Conservation (phyloP, 768 basidiomycete species). For the Clathrus columnatus region DNA sequence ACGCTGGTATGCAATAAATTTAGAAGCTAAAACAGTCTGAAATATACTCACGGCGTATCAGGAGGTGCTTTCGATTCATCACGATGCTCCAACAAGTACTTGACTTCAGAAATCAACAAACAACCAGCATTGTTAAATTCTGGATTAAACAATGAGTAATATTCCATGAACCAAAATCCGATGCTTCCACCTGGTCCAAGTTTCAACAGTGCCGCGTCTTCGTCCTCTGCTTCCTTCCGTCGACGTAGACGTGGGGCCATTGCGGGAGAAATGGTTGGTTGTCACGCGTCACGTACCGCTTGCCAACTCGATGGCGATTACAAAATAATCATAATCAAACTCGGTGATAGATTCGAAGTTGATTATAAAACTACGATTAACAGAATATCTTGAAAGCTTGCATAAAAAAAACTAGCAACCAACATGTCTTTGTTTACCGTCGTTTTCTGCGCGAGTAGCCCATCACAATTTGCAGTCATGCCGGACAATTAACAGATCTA, state of each 20-base stretch:
- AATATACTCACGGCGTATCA: slow-evolving; percentile 62
- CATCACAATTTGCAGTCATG: no score
- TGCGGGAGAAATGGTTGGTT: not conserved
- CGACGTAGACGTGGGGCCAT: slow-evolving; percentile 37
- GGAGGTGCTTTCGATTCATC: slow-evolving; percentile 67
- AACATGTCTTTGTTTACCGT: no score
- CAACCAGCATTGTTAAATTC: slow-evolving; percentile 92
- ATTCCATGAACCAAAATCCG: not conserved
- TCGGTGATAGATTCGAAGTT: no score
- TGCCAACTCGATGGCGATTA: not conserved
- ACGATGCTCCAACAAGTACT: slow-evolving; percentile 79
- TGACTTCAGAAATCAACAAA: slow-evolving; percentile 86
- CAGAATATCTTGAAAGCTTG: no score
- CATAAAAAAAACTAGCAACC: no score
- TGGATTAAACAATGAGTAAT: slow-evolving; percentile 20
- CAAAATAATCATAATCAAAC: not conserved
- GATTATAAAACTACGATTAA: no score
- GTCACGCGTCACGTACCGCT: not conserved
- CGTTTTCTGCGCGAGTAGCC: no score
- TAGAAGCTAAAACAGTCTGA: not conserved
- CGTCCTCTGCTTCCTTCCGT: slow-evolving; percentile 62
- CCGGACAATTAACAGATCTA: no score
- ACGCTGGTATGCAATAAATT: slow-evolving; percentile 40
- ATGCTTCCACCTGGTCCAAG: slow-evolving; percentile 53
- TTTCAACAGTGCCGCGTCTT: slow-evolving; percentile 79